These are phyloP conservation scores for Chrysosphaeria jannelii DNA, from an alignment of 2,329 filamentous ascomycete species.

Conservation along the genomic window DNA sequence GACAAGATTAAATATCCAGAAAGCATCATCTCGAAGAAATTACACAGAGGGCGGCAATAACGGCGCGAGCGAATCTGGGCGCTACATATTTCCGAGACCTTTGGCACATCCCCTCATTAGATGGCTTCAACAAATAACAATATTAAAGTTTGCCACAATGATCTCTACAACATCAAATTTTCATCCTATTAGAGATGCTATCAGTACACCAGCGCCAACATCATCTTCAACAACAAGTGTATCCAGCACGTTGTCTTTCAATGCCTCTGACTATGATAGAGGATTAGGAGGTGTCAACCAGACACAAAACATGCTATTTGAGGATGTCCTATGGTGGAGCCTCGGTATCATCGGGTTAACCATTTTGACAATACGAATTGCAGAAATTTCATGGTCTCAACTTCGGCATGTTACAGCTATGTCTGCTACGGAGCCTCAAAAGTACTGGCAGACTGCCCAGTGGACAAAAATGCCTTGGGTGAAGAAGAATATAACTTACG, in stretches of 20 bases:
- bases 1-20: too few relatives aligned
- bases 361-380: conserved; percentile 20
- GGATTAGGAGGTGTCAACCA: conserved; percentile 30
- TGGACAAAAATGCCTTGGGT: conserved; percentile 28
- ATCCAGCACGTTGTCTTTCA: conserved; percentile 4
- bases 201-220: not conserved
- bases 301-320: conserved; percentile 23
- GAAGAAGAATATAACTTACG: conserved; percentile 31
- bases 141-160: too few relatives aligned
- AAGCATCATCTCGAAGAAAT: too few relatives aligned
- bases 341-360: conserved; percentile 23
- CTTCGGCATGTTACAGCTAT: conserved; percentile 28
- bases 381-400: conserved; percentile 22
- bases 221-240: too few relatives aligned
- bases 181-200: not conserved
- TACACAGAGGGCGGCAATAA: too few relatives aligned
- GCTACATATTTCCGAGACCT: too few relatives aligned
- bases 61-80: too few relatives aligned
- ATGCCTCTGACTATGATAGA: conserved; percentile 22
- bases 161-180: not conserved
- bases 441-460: conserved; percentile 26
- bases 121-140: too few relatives aligned
- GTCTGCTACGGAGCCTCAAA: conserved; percentile 20
- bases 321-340: conserved; percentile 27
- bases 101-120: too few relatives aligned